Conservation (phyloP, 306 rosid species). For the Canavalia gladiata region DNA sequence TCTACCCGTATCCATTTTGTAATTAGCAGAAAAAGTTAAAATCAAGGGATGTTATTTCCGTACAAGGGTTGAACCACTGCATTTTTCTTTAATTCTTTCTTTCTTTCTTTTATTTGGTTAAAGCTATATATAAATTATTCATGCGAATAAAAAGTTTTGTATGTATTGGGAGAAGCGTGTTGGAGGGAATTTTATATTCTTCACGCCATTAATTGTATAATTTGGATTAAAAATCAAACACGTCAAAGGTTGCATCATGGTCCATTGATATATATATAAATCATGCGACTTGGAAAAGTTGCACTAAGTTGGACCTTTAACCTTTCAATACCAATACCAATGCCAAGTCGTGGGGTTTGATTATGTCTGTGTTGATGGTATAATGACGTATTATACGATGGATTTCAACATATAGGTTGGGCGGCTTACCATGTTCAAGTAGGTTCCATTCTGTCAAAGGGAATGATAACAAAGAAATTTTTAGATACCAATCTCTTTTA, state of each 20-base stretch:
- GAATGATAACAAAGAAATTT: neutral
- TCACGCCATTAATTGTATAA: slow-evolving; percentile 18
- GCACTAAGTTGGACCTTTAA: slow-evolving; percentile 2
- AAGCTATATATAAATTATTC: no score
- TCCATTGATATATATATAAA: neutral
- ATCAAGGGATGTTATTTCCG: neutral
- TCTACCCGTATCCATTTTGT: neutral
- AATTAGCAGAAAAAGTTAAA: neutral
- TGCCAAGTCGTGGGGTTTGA: neutral
- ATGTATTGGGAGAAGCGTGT: neutral
- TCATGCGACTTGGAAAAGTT: neutral
- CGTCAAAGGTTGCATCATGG: neutral
- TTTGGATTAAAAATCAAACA: slow-evolving; percentile 13
- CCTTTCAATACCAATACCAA: neutral
- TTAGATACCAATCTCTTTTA: neutral
- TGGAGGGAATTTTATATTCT: neutral
- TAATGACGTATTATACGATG: neutral
- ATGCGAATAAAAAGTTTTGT: neutral
- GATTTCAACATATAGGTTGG: neutral
- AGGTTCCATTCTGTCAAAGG: neutral
- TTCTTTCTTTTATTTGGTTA: no score
- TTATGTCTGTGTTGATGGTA: neutral
- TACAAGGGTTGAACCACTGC: neutral
- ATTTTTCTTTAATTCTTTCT: no score
- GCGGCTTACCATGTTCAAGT: slow-evolving; percentile 7